These are phyloP conservation scores for Backusella luteola DNA, from an alignment of 192 early-diverging fungal species.

Conservation along the genomic window DNA sequence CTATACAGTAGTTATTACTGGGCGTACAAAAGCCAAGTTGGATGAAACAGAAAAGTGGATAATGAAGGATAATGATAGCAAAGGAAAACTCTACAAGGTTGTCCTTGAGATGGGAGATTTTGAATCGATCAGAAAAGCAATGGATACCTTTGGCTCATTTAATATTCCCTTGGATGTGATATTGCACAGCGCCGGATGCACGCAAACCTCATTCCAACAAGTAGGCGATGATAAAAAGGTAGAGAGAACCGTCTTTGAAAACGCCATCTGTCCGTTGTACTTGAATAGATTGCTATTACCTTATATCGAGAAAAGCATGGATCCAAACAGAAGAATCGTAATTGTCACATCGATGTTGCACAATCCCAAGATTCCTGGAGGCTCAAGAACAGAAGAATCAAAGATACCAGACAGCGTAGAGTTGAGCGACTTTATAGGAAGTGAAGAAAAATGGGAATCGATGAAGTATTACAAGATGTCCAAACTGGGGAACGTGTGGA, in stretches of 20 bases:
- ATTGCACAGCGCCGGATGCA: conserved; percentile 21
- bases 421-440: conserved; percentile 1
- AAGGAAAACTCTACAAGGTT: not conserved
- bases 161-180: conserved; percentile 17
- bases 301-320: conserved; percentile 12
- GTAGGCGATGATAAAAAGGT: not conserved
- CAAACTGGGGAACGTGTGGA: conserved; percentile 15
- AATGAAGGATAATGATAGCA: not conserved
- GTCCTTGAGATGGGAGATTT: conserved; percentile 15
- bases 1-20: conserved; percentile 44
- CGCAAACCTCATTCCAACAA: not conserved
- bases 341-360: conserved; percentile 20
- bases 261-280: conserved; percentile 18
- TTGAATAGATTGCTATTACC: conserved; percentile 19
- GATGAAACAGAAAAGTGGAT: not conserved
- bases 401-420: conserved; percentile 4
- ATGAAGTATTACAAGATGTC: conserved; percentile 27
- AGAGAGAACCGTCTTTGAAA: conserved; percentile 23
- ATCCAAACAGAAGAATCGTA: conserved; percentile 8
- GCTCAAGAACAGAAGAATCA: not conserved
- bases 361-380: conserved; percentile 14
- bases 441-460: conserved; percentile 15
- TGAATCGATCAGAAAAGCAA: conserved; percentile 12
- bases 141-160: conserved; percentile 9
- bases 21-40: conserved; percentile 1